phyloP scores from a whole-genome alignment of 495 filamentous ascomycete genomes.

The Lepidopterella palustris region DNA sequence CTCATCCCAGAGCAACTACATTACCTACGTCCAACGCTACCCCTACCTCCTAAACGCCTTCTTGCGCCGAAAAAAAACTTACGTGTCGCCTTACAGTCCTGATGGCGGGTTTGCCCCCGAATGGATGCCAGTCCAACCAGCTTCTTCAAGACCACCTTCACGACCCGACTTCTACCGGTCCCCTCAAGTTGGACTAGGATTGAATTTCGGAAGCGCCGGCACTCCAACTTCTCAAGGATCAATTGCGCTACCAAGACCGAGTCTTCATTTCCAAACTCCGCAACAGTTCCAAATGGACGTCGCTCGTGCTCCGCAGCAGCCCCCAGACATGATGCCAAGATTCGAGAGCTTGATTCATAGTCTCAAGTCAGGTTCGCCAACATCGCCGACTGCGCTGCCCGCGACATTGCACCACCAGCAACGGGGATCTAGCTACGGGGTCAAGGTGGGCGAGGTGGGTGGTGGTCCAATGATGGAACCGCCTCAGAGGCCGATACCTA shows the following conservation, averaged over 20 bases:
- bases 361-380: neutral
- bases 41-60: constrained; percentile 37
- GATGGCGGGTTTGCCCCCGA: constrained; percentile 30
- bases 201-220: neutral
- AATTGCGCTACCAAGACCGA: neutral
- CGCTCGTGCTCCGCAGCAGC: neutral
- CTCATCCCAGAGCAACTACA: constrained; percentile 27
- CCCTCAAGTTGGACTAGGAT: neutral
- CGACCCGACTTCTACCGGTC: neutral
- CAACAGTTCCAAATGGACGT: neutral
- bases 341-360: neutral
- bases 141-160: neutral
- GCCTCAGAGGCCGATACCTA: constrained; percentile 18
- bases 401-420: neutral
- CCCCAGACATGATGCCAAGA: neutral
- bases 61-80: constrained; percentile 31
- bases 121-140: constrained; percentile 24
- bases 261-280: neutral
- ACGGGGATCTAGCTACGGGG: neutral
- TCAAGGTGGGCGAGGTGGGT: neutral
- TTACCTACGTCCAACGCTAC: constrained; percentile 34
- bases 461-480: constrained; percentile 1
- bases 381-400: neutral
- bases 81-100: constrained; percentile 34
- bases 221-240: neutral